These are phyloP conservation scores for Pascua guehoae DNA, from an alignment of 1,284 basidiomycete genomes.

Conservation along the genomic window DNA sequence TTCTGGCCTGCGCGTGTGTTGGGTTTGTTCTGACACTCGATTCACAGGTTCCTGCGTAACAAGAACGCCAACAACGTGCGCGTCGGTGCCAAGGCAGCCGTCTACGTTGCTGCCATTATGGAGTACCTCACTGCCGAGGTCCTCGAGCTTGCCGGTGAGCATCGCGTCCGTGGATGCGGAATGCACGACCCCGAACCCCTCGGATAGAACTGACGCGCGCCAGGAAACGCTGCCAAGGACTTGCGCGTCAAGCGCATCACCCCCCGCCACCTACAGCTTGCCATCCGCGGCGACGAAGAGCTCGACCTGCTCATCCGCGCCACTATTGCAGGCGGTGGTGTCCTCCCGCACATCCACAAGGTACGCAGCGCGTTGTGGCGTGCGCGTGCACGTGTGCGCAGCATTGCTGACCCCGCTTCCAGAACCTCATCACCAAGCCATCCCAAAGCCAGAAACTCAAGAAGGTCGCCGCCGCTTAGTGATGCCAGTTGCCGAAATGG, in stretches of 20 bases:
- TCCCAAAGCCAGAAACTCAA: slow-evolving; percentile 21
- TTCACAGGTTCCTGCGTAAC: slow-evolving; percentile 77
- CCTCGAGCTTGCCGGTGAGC: slow-evolving; percentile 51
- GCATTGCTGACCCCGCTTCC: slow-evolving; percentile 1
- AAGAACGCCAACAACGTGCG: slow-evolving; percentile 84
- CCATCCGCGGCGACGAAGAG: slow-evolving; percentile 89
- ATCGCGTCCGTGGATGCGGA: neutral
- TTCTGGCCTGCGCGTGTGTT: neutral
- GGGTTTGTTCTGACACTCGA: neutral
- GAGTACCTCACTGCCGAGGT: slow-evolving; percentile 53
- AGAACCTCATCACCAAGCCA: slow-evolving; percentile 34
- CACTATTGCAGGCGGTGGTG: slow-evolving; percentile 73
- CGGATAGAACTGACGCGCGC: neutral
- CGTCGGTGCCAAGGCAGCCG: slow-evolving; percentile 50
- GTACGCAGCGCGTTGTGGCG: slow-evolving; percentile 21
- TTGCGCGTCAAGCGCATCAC: slow-evolving; percentile 94
- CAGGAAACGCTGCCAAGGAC: slow-evolving; percentile 95
- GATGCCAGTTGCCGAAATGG: no score
- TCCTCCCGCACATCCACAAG: slow-evolving; percentile 96
- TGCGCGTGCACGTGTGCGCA: neutral
- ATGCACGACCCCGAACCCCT: no score
- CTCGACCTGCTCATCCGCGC: slow-evolving; percentile 55
- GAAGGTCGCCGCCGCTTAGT: slow-evolving; percentile 3
- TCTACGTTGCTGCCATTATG: slow-evolving; percentile 51
- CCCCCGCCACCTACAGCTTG: slow-evolving; percentile 63